A percentile compares a stretch with the other conserved stretches of the same genome.
phyloP scores from a whole-genome alignment of 768 basidiomycete genomes.

The Boletus huronensis region DNA sequence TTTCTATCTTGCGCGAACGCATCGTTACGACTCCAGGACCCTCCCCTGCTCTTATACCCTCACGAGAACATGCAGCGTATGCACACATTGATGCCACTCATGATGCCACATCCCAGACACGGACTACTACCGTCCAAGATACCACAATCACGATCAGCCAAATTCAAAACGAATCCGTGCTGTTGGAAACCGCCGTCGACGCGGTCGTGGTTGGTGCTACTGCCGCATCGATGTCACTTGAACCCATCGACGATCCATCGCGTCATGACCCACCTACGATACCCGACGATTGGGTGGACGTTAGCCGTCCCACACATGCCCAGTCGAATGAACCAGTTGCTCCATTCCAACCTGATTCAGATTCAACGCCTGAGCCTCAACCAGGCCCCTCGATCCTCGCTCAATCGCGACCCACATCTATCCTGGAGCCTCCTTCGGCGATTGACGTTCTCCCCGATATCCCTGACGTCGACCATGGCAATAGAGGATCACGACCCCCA shows the following conservation, averaged over 20 bases:
- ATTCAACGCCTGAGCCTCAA: slow-evolving; percentile 1
- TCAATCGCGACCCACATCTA: slow-evolving; percentile 14
- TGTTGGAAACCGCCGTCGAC: not conserved
- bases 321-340: slow-evolving; percentile 5
- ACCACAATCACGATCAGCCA: slow-evolving; percentile 12
- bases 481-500: slow-evolving; percentile 9
- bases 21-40: slow-evolving; percentile 15
- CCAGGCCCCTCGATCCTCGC: not conserved
- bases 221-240: not conserved
- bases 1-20: slow-evolving; percentile 20
- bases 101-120: slow-evolving; percentile 4
- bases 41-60: slow-evolving; percentile 29
- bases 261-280: slow-evolving; percentile 16
- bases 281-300: slow-evolving; percentile 32
- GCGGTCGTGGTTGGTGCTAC: not conserved
- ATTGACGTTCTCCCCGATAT: slow-evolving; percentile 15
- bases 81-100: slow-evolving; percentile 13
- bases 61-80: slow-evolving; percentile 13
- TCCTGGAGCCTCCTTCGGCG: slow-evolving; percentile 7
- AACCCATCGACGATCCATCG: slow-evolving; percentile 15
- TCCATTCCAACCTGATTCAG: slow-evolving; percentile 3
- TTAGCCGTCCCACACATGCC: slow-evolving; percentile 10
- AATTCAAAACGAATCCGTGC: slow-evolving; percentile 7
- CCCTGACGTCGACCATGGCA: slow-evolving; percentile 14
- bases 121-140: slow-evolving; percentile 1